Evolutionary conservation across 1,284 basidiomycete genomes (phyloP).

Genomic region (Puccinia coronata): DNA sequence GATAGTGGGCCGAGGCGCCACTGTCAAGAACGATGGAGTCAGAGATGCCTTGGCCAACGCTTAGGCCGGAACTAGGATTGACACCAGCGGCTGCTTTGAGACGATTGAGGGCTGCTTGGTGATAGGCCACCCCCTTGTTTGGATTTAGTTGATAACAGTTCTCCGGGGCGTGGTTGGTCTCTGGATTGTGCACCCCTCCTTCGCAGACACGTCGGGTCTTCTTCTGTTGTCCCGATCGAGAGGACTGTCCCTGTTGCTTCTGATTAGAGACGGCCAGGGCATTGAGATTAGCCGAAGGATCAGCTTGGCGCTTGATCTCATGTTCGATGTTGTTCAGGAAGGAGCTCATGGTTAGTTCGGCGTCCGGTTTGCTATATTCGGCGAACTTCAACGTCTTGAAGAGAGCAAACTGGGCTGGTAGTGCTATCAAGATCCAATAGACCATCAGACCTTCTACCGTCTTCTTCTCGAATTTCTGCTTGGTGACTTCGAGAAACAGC

Average conservation of each 20-base stretch:
- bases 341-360: background rate
- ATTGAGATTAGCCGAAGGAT: background rate
- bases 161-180: background rate
- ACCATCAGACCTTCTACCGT: background rate
- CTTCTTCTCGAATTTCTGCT: background rate
- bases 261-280: background rate
- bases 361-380: background rate
- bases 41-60: background rate
- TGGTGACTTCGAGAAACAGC: background rate
- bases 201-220: background rate
- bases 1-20: background rate
- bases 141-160: slow-evolving; percentile 12
- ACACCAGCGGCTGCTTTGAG: background rate
- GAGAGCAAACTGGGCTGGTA: background rate
- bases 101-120: background rate
- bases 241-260: background rate
- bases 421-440: background rate
- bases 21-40: slow-evolving; percentile 8
- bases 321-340: background rate
- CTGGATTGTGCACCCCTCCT: slow-evolving; percentile 1
- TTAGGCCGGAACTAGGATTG: background rate
- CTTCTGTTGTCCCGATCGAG: background rate
- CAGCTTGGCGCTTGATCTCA: background rate
- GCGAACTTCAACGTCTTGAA: background rate
- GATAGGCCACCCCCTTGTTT: background rate